Base-by-base conservation (phyloP, 1,284 basidiomycete species). In the Moesziomyces sp. region DNA sequence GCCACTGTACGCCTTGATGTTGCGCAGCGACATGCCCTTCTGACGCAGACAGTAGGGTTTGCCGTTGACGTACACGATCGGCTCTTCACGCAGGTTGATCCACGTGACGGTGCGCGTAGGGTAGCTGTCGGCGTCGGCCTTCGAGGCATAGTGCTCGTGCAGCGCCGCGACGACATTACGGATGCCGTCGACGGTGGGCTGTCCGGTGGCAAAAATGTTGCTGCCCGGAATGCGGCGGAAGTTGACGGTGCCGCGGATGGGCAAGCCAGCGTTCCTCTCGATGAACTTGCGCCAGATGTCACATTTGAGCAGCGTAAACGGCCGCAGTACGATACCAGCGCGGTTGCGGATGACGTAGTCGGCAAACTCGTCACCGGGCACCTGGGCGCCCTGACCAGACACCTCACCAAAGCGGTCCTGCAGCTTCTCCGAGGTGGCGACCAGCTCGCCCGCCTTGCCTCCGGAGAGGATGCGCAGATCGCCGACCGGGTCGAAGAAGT, bases 61-160 rank as follows among this genome's bases (percentile, higher is more conserved):
- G 40, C 92, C 93, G 77, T 97, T 97, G 80, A 99, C 90, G 81
- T 96, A 95, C 1, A 97, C 92, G 53, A 99, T 89, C 0, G 96
- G 96, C 84, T 99, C 96, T 67, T 86, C 85, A 19, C 95, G 88
- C 35, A 99, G 86, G 24, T 94, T 95, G 61, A 99, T 90, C 97
- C 96, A 99, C 11, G 93, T 88, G 26, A 96, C 88, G 38, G 58
- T 69, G 33, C 58, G 65, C 9, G 62, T 62, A 1, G 59, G 61
- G 14, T 56, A 56, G 58, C 46, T 60, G 11, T 49, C 19, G 5
- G 55, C 58, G 24, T 58, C 60, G 40, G 52, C 33, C 55, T 59
- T 70, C 55, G 45, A 52, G 2, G 66, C 66, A 19, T 79, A 68
- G 47, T 80, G 71, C 43, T 77, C 58, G 19, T 74, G 60, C 24